Percentiles rank a stretch among this genome's conserved stretches.
These are phyloP conservation scores for Saccharomycopsis amapae DNA, from an alignment of 805 yeast species.

Conservation along the genomic window DNA sequence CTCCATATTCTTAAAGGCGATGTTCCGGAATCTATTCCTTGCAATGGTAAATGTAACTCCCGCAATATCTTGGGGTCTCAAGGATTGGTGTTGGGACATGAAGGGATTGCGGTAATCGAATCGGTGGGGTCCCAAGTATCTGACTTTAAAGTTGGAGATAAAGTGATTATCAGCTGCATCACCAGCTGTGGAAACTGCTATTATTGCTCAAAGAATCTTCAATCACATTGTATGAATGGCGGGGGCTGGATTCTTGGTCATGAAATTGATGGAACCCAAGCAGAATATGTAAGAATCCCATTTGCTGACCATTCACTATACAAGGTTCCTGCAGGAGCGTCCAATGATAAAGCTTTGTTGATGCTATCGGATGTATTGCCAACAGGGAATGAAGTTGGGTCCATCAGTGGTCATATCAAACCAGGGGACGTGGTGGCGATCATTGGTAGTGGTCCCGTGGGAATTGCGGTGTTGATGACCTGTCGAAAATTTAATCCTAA, in stretches of 20 bases:
- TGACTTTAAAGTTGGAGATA: constrained; percentile 47
- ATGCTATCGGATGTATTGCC: constrained; percentile 61
- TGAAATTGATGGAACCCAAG: constrained; percentile 61
- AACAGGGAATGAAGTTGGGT: constrained; percentile 63
- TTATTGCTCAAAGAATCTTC: constrained; percentile 47
- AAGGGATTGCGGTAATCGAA: constrained; percentile 49
- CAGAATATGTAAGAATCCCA: constrained; percentile 53
- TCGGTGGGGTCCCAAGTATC: constrained; percentile 43
- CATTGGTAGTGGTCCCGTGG: constrained; percentile 65
- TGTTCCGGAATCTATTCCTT: constrained; percentile 37
- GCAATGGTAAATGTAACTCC: neutral
- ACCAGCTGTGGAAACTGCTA: constrained; percentile 50
- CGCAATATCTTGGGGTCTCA: constrained; percentile 24
- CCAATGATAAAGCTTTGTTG: constrained; percentile 44
- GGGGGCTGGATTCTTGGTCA: constrained; percentile 46
- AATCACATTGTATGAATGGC: constrained; percentile 53
- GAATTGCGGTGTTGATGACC: constrained; percentile 52
- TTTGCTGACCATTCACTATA: constrained; percentile 37
- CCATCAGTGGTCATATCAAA: constrained; percentile 44
- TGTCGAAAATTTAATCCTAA: constrained; percentile 50
- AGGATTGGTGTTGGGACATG: constrained; percentile 54
- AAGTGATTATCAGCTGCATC: constrained; percentile 58
- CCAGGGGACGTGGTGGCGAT: constrained; percentile 55
- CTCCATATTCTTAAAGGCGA: constrained; percentile 56
- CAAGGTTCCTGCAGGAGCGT: constrained; percentile 27